Evolutionary conservation across 73 alveolate genomes (phyloP).

Genomic region (Uronychia setigera): DNA sequence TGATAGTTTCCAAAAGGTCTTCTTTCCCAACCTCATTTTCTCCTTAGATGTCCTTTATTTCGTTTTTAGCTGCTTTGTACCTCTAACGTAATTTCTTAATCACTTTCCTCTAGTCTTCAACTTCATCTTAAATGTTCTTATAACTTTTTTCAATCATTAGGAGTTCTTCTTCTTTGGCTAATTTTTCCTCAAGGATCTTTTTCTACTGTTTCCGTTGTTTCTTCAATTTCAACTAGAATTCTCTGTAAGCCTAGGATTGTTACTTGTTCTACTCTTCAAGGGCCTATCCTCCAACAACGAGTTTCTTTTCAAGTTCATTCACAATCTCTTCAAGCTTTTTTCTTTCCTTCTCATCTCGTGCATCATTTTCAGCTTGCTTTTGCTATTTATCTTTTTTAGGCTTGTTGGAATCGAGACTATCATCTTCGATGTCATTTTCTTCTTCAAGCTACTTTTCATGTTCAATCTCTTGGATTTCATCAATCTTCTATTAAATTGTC

Average conservation of each 20-base stretch:
- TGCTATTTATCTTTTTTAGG: conserved; percentile 67
- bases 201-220: conserved; percentile 80
- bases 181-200: conserved; percentile 68
- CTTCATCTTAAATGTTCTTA: conserved; percentile 67
- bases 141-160: conserved; percentile 60
- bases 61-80: conserved; percentile 53
- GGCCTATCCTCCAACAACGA: conserved; percentile 57
- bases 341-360: conserved; percentile 54
- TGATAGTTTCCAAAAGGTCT: conserved; percentile 82
- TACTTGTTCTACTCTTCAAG: conserved; percentile 42
- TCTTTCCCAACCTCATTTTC: conserved; percentile 41
- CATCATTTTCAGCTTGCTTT: conserved; percentile 47
- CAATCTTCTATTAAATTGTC: conserved; percentile 78
- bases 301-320: conserved; percentile 64
- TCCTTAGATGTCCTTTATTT: conserved; percentile 45
- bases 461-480: conserved; percentile 55
- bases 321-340: conserved; percentile 66
- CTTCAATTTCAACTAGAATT: conserved; percentile 63
- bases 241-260: conserved; percentile 32
- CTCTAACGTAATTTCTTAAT: conserved; percentile 57
- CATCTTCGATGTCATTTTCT: conserved; percentile 34
- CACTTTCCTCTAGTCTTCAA: conserved; percentile 63
- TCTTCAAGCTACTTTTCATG: conserved; percentile 24
- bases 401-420: neutral
- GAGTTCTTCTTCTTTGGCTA: conserved; percentile 67